These are phyloP conservation scores for Kodamaea jinghongensis DNA, from an alignment of 805 yeast species.

Conservation along the genomic window DNA sequence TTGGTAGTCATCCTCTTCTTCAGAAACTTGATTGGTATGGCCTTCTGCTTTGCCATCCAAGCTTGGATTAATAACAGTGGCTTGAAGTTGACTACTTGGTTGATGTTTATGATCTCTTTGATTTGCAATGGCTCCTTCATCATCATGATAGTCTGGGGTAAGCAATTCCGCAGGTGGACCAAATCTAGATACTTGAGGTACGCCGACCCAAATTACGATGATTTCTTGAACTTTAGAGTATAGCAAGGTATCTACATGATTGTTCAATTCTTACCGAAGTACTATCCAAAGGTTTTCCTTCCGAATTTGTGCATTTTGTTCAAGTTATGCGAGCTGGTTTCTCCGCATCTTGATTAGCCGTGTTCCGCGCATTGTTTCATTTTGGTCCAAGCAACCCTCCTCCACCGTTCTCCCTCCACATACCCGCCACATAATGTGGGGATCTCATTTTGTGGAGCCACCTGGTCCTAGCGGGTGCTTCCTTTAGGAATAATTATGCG, in stretches of 20 bases:
- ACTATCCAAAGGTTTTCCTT: too few relatives aligned
- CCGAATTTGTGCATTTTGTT: too few relatives aligned
- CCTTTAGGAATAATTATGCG: too few relatives aligned
- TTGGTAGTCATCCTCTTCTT: conserved; percentile 43
- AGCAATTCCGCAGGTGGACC: conserved; percentile 36
- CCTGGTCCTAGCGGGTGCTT: too few relatives aligned
- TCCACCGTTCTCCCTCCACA: too few relatives aligned
- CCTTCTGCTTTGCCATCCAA: conserved; percentile 45
- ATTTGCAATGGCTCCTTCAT: conserved; percentile 41
- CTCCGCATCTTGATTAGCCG: too few relatives aligned
- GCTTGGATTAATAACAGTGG: conserved; percentile 45
- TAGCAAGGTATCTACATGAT: background rate
- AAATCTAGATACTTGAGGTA: conserved; percentile 12
- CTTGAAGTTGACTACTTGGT: conserved; percentile 41
- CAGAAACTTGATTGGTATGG: conserved; percentile 46
- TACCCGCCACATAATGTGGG: too few relatives aligned
- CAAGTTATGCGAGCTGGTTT: too few relatives aligned
- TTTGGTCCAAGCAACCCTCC: too few relatives aligned
- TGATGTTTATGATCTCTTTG: conserved; percentile 43
- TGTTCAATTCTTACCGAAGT: too few relatives aligned
- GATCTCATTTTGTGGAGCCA: too few relatives aligned
- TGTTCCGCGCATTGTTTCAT: too few relatives aligned
- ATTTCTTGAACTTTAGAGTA: conserved; percentile 6
- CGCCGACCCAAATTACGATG: conserved; percentile 13
- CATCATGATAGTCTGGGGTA: conserved; percentile 43